These are phyloP conservation scores for Xerocomus minutiporus DNA, from an alignment of 1,284 basidiomycete species.

Conservation along the genomic window DNA sequence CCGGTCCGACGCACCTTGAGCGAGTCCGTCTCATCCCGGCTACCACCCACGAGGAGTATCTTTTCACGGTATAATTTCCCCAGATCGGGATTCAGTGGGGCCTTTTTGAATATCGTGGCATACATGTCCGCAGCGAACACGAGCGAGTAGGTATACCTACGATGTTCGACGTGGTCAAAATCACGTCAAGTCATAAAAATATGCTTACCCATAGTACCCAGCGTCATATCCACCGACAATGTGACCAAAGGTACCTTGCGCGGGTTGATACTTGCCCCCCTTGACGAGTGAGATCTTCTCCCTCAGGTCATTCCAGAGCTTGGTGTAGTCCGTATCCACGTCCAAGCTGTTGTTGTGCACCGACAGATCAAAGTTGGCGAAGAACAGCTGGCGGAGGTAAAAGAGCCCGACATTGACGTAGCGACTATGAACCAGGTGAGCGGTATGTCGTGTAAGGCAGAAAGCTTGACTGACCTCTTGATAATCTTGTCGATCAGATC, in stretches of 20 bases:
- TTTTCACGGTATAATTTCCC: slow-evolving; percentile 49
- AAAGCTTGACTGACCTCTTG: slow-evolving; percentile 51
- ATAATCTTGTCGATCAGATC: slow-evolving; percentile 73
- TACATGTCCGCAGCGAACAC: slow-evolving; percentile 35
- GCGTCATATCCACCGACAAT: slow-evolving; percentile 49
- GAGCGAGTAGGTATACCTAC: slow-evolving; percentile 31
- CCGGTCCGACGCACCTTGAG: slow-evolving; percentile 39
- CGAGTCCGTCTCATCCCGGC: slow-evolving; percentile 54
- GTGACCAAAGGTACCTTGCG: slow-evolving; percentile 42
- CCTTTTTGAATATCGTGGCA: slow-evolving; percentile 57
- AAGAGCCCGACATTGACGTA: slow-evolving; percentile 77
- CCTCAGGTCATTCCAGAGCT: slow-evolving; percentile 68
- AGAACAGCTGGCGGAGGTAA: slow-evolving; percentile 76
- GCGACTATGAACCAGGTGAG: slow-evolving; percentile 38
- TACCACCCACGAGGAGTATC: slow-evolving; percentile 54
- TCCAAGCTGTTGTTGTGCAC: slow-evolving; percentile 65
- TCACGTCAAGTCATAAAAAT: too few species aligned
- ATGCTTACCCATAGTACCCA: slow-evolving; percentile 66
- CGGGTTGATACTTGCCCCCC: slow-evolving; percentile 48
- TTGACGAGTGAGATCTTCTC: slow-evolving; percentile 66
- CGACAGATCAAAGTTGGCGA: slow-evolving; percentile 72
- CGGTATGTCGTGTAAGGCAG: background rate
- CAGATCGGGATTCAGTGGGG: slow-evolving; percentile 64
- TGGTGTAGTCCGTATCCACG: slow-evolving; percentile 54
- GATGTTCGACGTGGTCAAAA: too few species aligned